Evolutionary conservation across 306 rosid genomes (phyloP), one percentile per base, ranked within the genome.

Genomic region (Myrica gale): DNA sequence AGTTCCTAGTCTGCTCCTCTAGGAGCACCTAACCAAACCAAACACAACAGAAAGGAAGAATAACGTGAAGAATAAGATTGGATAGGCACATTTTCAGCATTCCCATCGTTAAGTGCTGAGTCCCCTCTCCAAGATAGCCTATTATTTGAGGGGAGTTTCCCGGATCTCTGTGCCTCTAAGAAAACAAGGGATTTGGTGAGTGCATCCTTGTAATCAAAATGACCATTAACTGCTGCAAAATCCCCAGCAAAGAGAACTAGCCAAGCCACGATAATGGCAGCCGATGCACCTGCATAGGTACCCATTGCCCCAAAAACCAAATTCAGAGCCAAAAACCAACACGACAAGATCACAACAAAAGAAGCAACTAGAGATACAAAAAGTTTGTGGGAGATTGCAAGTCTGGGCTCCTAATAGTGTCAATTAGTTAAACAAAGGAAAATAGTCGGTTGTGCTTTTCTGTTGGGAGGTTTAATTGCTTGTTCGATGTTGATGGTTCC

Each of bases 131-230:
- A 95, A 26, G 96, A 70, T 0, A 81, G 84, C 78, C 97, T 84
- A 10, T 86, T 78, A 73, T 67, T 85, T 19, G 86, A 54, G 68
- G 98, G 97, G 53, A 95, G 93, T 62, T 90, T 95, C n/a, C 98
- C 98, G n/a, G 98, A 95, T 46, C 98, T 74, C 85, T 95, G 98
- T 21, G 96, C 96, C 78, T 95, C 98, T 1, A 92, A 80, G 85
- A 92, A 95, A n/a, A 95, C 77, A 43, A 95, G 58, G 57, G 98
- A 88, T 75, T 90, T 95, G 51, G 88, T 82, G 46, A 95, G 97
- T 32, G 98, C 98, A 15, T 95, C 98, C 71, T 87, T 92, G 47
- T 95, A 95, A 75, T 95, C 73, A 1, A 89, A 51, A 0, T 37
- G 9, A 46, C 85, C 92, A 7, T 82, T 55, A 6, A 87, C 96